phyloP scores from a whole-genome alignment of 2,329 filamentous ascomycete genomes.

The Paracorniculantispora psalliotae region DNA sequence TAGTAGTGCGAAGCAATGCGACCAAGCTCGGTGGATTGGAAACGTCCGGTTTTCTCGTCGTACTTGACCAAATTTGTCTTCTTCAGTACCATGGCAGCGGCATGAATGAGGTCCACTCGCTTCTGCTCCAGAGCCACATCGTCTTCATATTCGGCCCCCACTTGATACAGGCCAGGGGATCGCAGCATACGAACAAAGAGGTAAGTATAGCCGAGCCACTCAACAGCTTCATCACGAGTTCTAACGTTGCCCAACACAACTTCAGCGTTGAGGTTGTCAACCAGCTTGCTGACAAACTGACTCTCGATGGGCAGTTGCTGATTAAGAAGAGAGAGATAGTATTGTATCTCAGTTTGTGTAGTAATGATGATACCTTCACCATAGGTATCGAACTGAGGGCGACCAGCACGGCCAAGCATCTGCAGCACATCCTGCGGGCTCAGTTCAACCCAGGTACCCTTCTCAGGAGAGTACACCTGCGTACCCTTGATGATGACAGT shows the following conservation, averaged over 20 bases:
- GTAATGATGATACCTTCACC: slow-evolving; percentile 99
- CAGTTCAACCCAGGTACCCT: slow-evolving; percentile 96
- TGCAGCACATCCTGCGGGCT: slow-evolving; percentile 97
- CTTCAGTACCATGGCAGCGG: slow-evolving; percentile 80
- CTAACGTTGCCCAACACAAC: slow-evolving; percentile 91
- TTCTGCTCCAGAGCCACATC: slow-evolving; percentile 92
- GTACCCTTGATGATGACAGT: slow-evolving; percentile 99
- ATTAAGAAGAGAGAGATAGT: slow-evolving; percentile 93
- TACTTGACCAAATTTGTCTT: slow-evolving; percentile 90
- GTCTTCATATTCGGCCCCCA: slow-evolving; percentile 91
- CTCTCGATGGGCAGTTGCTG: slow-evolving; percentile 97
- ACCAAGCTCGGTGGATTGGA: slow-evolving; percentile 90
- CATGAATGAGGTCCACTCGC: slow-evolving; percentile 94
- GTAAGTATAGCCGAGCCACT: slow-evolving; percentile 98
- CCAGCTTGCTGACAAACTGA: slow-evolving; percentile 86
- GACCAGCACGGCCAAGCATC: slow-evolving; percentile 95
- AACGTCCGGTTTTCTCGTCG: slow-evolving; percentile 82
- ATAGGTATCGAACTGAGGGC: slow-evolving; percentile 95
- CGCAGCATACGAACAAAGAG: slow-evolving; percentile 96
- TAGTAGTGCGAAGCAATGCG: slow-evolving; percentile 98
- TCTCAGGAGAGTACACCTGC: slow-evolving; percentile 95
- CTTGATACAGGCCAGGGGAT: slow-evolving; percentile 90
- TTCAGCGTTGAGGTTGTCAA: slow-evolving; percentile 95
- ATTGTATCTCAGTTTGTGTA: slow-evolving; percentile 89
- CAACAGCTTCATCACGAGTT: slow-evolving; percentile 90